phyloP scores from a whole-genome alignment of 225 moss, liverwort and hornwort genomes.

The Neckera pumila region DNA sequence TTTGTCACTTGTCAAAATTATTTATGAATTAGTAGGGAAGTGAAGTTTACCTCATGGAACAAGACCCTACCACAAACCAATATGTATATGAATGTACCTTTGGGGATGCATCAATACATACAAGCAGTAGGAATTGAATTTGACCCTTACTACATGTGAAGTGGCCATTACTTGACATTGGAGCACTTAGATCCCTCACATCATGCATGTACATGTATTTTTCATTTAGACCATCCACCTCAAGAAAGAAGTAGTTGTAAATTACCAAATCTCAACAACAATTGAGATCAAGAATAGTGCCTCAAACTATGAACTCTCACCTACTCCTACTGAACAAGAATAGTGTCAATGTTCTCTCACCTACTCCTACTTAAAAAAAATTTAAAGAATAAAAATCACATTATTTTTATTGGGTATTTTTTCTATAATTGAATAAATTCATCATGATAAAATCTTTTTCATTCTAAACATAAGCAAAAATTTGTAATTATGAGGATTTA shows the following conservation, averaged over 20 bases:
- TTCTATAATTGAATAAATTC: no score
- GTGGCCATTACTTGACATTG: background rate
- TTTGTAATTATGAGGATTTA: no score
- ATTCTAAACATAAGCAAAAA: no score
- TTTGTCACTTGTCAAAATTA: background rate
- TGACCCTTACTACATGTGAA: rapidly evolving
- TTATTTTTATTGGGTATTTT: no score
- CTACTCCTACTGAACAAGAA: no score
- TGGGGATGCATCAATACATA: background rate
- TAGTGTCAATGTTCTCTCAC: background rate
- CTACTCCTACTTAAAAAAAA: no score
- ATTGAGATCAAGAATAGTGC: background rate
- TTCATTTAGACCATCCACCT: background rate
- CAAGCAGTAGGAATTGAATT: background rate
- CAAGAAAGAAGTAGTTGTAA: rapidly evolving
- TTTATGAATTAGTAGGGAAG: background rate
- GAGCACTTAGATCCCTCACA: background rate
- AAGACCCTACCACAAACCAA: background rate
- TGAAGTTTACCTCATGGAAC: background rate
- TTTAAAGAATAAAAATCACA: no score
- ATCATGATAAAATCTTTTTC: no score
- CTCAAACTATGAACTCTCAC: background rate
- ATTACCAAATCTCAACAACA: background rate
- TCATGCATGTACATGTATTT: background rate
- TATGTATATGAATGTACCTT: background rate